Evolutionary conservation across 805 yeast species (phyloP).

Genomic region (Pachysolen tannophilus): DNA sequence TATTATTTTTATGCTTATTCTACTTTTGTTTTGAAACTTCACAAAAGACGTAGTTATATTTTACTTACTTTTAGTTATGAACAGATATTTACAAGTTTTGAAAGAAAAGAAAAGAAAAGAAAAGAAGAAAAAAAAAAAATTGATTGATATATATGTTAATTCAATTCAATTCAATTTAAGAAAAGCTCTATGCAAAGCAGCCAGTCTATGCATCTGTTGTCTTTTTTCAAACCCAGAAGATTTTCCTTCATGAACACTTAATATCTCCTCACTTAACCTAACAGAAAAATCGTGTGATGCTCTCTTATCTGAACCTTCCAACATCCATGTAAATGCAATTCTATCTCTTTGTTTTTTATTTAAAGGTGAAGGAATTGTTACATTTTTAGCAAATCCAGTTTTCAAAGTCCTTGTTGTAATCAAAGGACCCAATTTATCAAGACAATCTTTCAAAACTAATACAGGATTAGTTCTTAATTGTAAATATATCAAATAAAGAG

Average conservation of each 20-base stretch:
- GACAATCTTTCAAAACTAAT: conserved; percentile 57
- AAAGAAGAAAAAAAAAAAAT: too few relatives aligned
- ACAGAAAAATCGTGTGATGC: conserved; percentile 77
- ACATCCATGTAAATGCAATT: conserved; percentile 84
- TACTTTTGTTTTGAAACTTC: too few relatives aligned
- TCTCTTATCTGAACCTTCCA: conserved; percentile 77
- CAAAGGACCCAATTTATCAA: conserved; percentile 81
- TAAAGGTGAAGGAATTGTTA: conserved; percentile 76
- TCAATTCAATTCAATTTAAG: conserved; percentile 36
- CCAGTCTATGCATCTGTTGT: conserved; percentile 74
- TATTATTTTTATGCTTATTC: too few relatives aligned
- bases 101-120: not conserved
- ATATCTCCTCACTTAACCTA: conserved; percentile 83
- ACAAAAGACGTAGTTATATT: too few relatives aligned
- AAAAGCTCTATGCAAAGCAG: conserved; percentile 83
- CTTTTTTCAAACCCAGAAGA: conserved; percentile 81
- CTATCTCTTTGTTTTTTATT: conserved; percentile 76
- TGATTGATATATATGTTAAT: too few relatives aligned
- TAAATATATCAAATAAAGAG: conserved; percentile 71
- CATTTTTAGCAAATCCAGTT: conserved; percentile 81
- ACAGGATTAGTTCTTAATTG: conserved; percentile 76
- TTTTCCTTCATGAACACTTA: conserved; percentile 69
- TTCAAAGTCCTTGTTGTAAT: conserved; percentile 68
- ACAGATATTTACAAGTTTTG: not conserved
- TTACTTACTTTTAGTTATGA: not conserved